These are phyloP conservation scores for Cyberlindnera mrakii DNA, from an alignment of 805 yeast species.

Conservation along the genomic window DNA sequence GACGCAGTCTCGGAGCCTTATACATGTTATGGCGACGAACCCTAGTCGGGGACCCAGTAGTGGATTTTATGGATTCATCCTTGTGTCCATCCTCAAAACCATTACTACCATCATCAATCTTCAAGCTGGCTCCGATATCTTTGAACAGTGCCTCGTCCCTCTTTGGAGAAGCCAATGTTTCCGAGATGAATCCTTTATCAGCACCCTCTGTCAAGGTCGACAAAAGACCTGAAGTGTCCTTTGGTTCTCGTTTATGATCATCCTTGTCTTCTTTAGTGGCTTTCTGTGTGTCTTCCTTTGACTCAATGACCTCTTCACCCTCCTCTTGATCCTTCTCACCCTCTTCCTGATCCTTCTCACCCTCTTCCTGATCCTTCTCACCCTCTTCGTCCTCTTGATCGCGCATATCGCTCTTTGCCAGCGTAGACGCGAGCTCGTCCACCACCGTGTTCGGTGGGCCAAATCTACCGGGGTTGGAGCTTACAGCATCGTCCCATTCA, in stretches of 20 bases:
- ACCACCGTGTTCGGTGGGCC: slow-evolving; percentile 3
- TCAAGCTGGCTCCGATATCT: slow-evolving; percentile 15
- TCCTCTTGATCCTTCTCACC: background rate
- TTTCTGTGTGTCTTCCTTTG: slow-evolving; percentile 2
- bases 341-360: background rate
- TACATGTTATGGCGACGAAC: slow-evolving; percentile 38
- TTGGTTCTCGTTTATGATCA: slow-evolving; percentile 2
- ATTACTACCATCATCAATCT: slow-evolving; percentile 8
- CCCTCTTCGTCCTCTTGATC: slow-evolving; percentile 8
- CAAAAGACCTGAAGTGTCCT: slow-evolving; percentile 27
- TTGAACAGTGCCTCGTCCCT: slow-evolving; percentile 31
- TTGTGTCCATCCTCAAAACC: slow-evolving; percentile 11
- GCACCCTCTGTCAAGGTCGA: slow-evolving; percentile 38
- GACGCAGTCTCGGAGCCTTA: slow-evolving; percentile 42
- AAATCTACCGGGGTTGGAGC: slow-evolving; percentile 27
- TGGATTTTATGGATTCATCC: slow-evolving; percentile 3
- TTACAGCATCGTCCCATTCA: slow-evolving; percentile 54
- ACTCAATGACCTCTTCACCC: slow-evolving; percentile 1
- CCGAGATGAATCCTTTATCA: slow-evolving; percentile 17
- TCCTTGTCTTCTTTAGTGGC: background rate
- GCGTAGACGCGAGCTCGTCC: slow-evolving; percentile 17
- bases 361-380: background rate
- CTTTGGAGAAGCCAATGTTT: slow-evolving; percentile 18
- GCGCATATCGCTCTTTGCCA: slow-evolving; percentile 6
- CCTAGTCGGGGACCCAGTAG: slow-evolving; percentile 30